Percentiles rank a stretch among this genome's conserved stretches.
These are phyloP conservation scores for Saccharomycopsis oosterbeekiorum DNA, from an alignment of 805 yeast genomes.

Conservation along the genomic window DNA sequence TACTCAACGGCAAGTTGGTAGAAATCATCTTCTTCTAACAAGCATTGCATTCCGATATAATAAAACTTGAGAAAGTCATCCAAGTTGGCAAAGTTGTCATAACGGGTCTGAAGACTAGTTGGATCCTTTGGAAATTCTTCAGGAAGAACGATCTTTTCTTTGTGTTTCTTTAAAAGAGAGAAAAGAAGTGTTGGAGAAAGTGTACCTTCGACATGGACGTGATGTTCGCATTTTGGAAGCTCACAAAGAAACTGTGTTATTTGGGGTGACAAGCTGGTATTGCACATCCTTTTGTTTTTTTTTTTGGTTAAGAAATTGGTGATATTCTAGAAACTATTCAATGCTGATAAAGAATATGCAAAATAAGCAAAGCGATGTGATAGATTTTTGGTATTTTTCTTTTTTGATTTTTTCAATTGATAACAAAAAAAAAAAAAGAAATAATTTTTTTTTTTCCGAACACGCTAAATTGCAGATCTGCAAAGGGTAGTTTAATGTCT, in stretches of 20 bases:
- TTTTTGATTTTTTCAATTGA: not conserved
- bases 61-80: conserved; percentile 74
- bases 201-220: conserved; percentile 77
- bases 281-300: not conserved
- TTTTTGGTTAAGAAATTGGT: not conserved
- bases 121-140: conserved; percentile 48
- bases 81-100: conserved; percentile 51
- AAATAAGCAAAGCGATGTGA: not conserved
- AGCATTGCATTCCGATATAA: conserved; percentile 74
- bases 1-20: conserved; percentile 70
- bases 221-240: conserved; percentile 83
- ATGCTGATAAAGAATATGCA: not conserved
- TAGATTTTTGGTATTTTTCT: not conserved
- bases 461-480: too few relatives aligned
- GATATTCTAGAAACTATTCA: not conserved
- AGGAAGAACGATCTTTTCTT: conserved; percentile 48
- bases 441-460: too few relatives aligned
- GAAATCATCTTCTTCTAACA: conserved; percentile 61
- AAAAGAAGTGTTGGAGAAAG: conserved; percentile 66
- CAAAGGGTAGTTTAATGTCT: too few relatives aligned
- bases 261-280: not conserved
- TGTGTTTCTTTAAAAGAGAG: conserved; percentile 51
- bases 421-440: not conserved
- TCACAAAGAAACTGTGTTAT: conserved; percentile 42
- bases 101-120: conserved; percentile 48